Percentiles rank a stretch among this genome's conserved stretches.
Evolutionary conservation across 768 basidiomycete genomes (phyloP).

Genomic region (Leccinum pellstonianum): DNA sequence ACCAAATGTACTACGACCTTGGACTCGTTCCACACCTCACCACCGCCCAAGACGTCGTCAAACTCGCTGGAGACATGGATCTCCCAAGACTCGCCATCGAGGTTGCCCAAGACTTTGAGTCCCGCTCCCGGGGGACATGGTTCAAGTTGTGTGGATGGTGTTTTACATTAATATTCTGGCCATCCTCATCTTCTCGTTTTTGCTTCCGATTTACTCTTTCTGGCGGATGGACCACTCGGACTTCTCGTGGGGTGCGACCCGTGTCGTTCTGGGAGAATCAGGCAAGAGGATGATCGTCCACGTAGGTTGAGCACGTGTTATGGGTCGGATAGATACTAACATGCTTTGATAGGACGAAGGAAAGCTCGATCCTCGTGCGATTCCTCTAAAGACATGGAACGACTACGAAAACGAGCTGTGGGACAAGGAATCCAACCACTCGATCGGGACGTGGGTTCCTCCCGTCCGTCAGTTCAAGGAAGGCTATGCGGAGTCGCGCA

Average conservation of each 20-base stretch:
- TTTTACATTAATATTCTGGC: no score
- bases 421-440: no score
- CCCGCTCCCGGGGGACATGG: slow-evolving; percentile 29
- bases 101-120: slow-evolving; percentile 61
- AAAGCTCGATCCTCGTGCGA: slow-evolving; percentile 89
- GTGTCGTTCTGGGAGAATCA: slow-evolving; percentile 65
- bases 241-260: no score
- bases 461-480: no score
- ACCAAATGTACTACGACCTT: slow-evolving; percentile 53
- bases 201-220: no score
- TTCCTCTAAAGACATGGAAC: slow-evolving; percentile 96
- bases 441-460: no score
- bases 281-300: slow-evolving; percentile 98
- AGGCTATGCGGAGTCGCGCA: no score
- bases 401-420: slow-evolving; percentile 90
- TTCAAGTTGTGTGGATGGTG: no score
- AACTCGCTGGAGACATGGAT: slow-evolving; percentile 50
- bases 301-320: slow-evolving; percentile 44
- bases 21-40: slow-evolving; percentile 50
- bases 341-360: slow-evolving; percentile 75
- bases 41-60: slow-evolving; percentile 52
- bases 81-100: slow-evolving; percentile 71
- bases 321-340: slow-evolving; percentile 9
- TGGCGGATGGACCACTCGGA: no score
- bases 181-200: no score